phyloP scores from a whole-genome alignment of 805 yeast species.

The Myxozyma sirexii region DNA sequence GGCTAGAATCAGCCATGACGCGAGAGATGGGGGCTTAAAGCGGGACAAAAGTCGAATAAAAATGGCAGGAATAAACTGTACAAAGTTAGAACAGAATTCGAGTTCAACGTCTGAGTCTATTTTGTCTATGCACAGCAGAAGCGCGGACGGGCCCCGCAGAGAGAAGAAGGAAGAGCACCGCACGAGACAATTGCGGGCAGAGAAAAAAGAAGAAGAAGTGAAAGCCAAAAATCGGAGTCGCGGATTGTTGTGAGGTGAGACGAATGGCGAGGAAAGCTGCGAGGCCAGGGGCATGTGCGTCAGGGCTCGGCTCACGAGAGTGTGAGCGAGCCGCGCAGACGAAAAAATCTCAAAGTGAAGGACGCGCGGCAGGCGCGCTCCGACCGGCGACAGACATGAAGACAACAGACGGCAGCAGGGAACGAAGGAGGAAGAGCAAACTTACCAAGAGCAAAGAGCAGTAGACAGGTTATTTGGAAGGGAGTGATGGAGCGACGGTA shows the following conservation, averaged over 20 bases:
- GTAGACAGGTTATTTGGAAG: background rate
- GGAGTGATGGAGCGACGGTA: background rate
- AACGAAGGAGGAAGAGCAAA: no score
- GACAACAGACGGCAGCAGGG: no score
- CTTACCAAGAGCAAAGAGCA: background rate
- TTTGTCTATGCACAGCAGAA: background rate
- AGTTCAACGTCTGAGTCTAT: background rate
- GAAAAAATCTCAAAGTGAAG: constrained; percentile 7
- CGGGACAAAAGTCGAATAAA: background rate
- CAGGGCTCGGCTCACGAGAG: constrained; percentile 8
- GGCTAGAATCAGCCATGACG: constrained; percentile 15
- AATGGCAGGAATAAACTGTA: background rate
- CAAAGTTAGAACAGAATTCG: background rate
- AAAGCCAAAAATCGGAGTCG: background rate
- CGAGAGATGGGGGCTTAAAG: background rate
- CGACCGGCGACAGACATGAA: no score
- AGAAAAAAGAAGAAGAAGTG: background rate
- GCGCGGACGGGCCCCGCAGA: background rate
- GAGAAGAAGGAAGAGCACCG: background rate
- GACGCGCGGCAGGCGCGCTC: no score
- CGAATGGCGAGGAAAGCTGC: constrained; percentile 3
- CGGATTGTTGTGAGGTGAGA: background rate
- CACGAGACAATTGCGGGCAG: background rate
- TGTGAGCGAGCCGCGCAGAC: constrained; percentile 10
- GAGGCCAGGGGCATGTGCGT: constrained; percentile 13